These are phyloP conservation scores for Blastomyces silverae DNA, from an alignment of 2,329 filamentous ascomycete species.

Conservation along the genomic window DNA sequence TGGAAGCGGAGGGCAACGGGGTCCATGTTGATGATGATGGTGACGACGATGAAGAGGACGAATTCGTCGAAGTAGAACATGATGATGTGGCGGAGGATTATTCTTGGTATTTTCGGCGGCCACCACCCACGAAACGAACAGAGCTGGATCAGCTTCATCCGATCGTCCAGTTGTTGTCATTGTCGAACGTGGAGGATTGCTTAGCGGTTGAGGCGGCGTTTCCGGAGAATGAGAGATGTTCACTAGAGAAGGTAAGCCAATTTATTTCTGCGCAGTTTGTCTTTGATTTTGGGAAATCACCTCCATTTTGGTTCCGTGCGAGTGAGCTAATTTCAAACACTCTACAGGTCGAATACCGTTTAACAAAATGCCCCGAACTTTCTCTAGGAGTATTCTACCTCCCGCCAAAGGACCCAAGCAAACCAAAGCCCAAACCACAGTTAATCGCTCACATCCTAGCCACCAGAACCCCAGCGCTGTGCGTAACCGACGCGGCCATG, in stretches of 20 bases:
- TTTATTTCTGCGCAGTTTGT: constrained; percentile 12
- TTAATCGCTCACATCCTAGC: constrained; percentile 73
- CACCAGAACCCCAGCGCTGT: constrained; percentile 57
- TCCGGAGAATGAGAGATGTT: constrained; percentile 51
- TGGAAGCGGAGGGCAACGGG: neutral
- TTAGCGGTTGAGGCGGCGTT: constrained; percentile 55
- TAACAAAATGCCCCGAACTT: constrained; percentile 67
- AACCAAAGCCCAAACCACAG: constrained; percentile 54
- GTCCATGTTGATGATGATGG: neutral
- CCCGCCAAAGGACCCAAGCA: constrained; percentile 47
- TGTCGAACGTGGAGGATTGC: constrained; percentile 48
- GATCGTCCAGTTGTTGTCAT: constrained; percentile 64
- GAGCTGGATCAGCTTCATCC: constrained; percentile 58
- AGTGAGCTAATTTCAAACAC: neutral
- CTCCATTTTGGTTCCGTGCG: neutral
- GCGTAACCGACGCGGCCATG: constrained; percentile 73
- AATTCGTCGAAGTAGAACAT: constrained; percentile 39
- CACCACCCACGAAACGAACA: constrained; percentile 27
- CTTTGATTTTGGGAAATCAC: neutral
- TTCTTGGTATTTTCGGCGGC: constrained; percentile 39
- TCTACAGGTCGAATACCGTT: constrained; percentile 65
- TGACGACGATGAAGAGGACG: constrained; percentile 29
- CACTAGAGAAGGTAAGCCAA: constrained; percentile 52
- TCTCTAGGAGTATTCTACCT: constrained; percentile 71
- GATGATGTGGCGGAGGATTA: constrained; percentile 38